A percentile compares a stretch with the other conserved stretches of the same genome.
Evolutionary conservation across 2,329 filamentous ascomycete species (phyloP).

Genomic region (Curvularia spicifera): DNA sequence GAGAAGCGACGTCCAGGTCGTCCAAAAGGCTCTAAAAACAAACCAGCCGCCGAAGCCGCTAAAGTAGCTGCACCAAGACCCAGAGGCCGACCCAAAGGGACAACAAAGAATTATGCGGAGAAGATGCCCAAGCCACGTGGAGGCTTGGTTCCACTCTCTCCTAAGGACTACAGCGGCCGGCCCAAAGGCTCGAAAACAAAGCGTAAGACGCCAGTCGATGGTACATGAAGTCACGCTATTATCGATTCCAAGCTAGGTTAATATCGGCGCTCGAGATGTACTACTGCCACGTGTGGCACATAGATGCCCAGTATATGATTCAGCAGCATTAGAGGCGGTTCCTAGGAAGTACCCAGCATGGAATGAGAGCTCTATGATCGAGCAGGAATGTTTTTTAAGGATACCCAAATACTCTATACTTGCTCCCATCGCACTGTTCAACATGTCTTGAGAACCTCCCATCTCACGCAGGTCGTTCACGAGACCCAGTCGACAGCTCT

Average conservation of each 20-base stretch:
- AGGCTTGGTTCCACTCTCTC: not conserved
- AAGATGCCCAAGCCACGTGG: slow-evolving; percentile 9
- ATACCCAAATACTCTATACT: not conserved
- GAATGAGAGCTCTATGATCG: not conserved
- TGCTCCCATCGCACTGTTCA: not conserved
- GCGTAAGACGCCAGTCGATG: slow-evolving; percentile 3
- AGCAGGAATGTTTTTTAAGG: not conserved
- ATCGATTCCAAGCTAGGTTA: not conserved
- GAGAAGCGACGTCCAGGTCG: not conserved
- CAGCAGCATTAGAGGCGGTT: not conserved
- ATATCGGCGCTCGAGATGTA: not conserved
- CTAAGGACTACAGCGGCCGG: slow-evolving; percentile 13
- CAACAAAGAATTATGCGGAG: not conserved
- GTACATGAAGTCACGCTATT: not conserved
- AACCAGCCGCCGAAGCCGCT: not conserved
- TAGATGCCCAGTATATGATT: not conserved
- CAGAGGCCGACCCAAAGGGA: slow-evolving; percentile 7
- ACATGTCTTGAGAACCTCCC: not conserved
- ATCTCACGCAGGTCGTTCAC: not conserved
- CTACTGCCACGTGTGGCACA: not conserved
- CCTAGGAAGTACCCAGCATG: not conserved
- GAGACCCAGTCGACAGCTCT: not conserved
- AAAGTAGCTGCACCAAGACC: not conserved
- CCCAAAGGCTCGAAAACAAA: slow-evolving; percentile 30
- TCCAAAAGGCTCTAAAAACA: slow-evolving; percentile 1